Conservation (phyloP, 1,139 yeast species). For the Magnusiomyces sp. region DNA sequence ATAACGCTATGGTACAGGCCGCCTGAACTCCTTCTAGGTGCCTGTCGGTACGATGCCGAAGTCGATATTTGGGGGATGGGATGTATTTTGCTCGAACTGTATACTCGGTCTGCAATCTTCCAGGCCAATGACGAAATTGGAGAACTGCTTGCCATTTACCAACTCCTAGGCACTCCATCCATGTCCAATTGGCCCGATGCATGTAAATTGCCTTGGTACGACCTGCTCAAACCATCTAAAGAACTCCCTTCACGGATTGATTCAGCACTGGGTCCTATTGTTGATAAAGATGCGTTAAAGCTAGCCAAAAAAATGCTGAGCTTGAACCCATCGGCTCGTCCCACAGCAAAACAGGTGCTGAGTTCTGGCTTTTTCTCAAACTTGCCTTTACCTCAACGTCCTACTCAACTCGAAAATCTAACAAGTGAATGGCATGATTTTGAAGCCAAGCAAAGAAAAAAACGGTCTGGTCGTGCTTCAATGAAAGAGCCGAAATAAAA, state of each 20-base stretch:
- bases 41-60: constrained; percentile 82
- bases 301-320: constrained; percentile 55
- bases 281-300: constrained; percentile 51
- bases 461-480: constrained; percentile 39
- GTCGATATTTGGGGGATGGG: constrained; percentile 98
- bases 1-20: constrained; percentile 97
- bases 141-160: constrained; percentile 68
- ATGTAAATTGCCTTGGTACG: constrained; percentile 82
- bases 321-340: constrained; percentile 60
- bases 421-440: constrained; percentile 95
- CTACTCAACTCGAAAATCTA: constrained; percentile 44
- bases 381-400: constrained; percentile 55
- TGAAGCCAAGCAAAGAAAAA: constrained; percentile 79
- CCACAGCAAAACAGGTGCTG: constrained; percentile 55
- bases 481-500: too few relatives aligned
- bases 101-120: constrained; percentile 65
- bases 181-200: constrained; percentile 70
- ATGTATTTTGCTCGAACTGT: constrained; percentile 76
- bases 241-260: constrained; percentile 41
- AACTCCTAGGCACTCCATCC: constrained; percentile 81
- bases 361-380: constrained; percentile 61
- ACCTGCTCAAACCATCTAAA: constrained; percentile 59
- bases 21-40: constrained; percentile 83
- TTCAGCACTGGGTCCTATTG: constrained; percentile 18
- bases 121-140: constrained; percentile 86